Evolutionary conservation across 768 basidiomycete species (phyloP).

Genomic region (Leccinum truebloodii): DNA sequence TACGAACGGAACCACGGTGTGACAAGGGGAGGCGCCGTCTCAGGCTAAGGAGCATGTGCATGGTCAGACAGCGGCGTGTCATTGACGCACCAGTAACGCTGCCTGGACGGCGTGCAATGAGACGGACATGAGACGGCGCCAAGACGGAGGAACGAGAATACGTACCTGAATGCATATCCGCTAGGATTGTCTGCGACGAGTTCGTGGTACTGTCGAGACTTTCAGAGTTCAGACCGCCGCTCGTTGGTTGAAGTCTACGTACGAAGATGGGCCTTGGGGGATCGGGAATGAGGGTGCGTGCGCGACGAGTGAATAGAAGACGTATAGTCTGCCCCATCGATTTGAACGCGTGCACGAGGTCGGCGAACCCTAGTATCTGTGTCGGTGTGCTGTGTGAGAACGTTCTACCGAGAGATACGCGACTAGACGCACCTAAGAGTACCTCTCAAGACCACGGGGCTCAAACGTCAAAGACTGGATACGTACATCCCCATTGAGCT

Average conservation of each 20-base stretch:
- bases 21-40: not conserved
- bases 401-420: no score
- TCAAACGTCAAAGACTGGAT: no score
- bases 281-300: not conserved
- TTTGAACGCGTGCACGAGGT: no score
- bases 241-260: constrained; percentile 9
- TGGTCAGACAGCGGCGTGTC: not conserved
- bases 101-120: constrained; percentile 42
- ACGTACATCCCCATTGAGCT: no score
- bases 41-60: not conserved
- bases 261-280: constrained; percentile 57
- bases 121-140: constrained; percentile 7
- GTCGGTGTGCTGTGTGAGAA: no score
- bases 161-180: constrained; percentile 72
- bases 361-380: no score
- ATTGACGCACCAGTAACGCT: constrained; percentile 73
- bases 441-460: no score
- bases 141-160: constrained; percentile 9
- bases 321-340: constrained; percentile 32
- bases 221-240: constrained; percentile 9
- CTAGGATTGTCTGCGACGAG: constrained; percentile 69
- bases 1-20: constrained; percentile 62
- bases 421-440: no score
- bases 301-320: not conserved
- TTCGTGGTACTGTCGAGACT: constrained; percentile 64